phyloP scores from a whole-genome alignment of 2,329 filamentous ascomycete genomes.

The Fusarium sp. region DNA sequence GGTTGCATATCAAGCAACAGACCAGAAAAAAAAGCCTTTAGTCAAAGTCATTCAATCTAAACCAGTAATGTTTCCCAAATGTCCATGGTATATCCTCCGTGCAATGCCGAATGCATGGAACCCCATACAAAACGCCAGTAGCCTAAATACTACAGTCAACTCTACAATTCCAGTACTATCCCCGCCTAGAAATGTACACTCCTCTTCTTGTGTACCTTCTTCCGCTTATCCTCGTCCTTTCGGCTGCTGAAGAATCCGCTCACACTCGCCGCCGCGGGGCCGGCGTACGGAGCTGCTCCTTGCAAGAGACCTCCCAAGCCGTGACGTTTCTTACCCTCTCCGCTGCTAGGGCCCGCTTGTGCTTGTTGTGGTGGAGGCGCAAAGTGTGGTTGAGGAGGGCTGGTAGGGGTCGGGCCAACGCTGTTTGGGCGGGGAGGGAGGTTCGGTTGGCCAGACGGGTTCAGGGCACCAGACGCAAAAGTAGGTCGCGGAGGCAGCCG shows the following conservation, averaged over 20 bases:
- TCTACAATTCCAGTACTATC: neutral
- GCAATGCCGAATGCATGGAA: constrained; percentile 15
- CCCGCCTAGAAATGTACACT: constrained; percentile 61
- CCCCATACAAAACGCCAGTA: constrained; percentile 24
- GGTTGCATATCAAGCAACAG: neutral
- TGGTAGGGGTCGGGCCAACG: constrained; percentile 57
- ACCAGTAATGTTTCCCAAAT: constrained; percentile 19
- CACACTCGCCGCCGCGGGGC: constrained; percentile 61
- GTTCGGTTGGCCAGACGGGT: constrained; percentile 44
- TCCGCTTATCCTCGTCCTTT: constrained; percentile 58
- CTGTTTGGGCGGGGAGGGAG: constrained; percentile 65
- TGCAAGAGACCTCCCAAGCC: constrained; percentile 51
- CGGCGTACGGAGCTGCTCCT: constrained; percentile 53
- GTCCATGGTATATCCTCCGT: constrained; percentile 48
- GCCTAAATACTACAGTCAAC: constrained; percentile 9
- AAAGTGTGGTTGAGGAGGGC: constrained; percentile 40
- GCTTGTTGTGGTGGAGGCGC: constrained; percentile 44
- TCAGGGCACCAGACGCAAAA: constrained; percentile 37
- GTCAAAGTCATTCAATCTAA: constrained; percentile 17
- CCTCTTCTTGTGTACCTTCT: constrained; percentile 64
- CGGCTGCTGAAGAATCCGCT: constrained; percentile 61
- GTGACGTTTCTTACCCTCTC: constrained; percentile 46
- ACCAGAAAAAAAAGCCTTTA: neutral
- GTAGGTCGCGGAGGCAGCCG: constrained; percentile 54
- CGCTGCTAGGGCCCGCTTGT: constrained; percentile 31